Conservation (phyloP, 2,329 filamentous ascomycete genomes). For the Trichoderma cornu-damae region DNA sequence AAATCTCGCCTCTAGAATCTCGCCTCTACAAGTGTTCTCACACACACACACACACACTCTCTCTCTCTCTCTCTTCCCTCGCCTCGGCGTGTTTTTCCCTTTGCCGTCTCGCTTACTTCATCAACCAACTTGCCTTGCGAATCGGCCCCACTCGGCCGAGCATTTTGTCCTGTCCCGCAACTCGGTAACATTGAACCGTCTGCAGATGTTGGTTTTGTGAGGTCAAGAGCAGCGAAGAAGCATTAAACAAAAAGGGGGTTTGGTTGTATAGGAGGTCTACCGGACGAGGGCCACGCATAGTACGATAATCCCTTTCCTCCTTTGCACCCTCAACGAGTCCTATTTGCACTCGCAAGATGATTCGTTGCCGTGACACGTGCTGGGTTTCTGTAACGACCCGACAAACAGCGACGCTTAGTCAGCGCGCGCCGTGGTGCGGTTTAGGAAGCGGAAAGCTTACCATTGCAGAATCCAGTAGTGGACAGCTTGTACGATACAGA, state of each 20-base stretch:
- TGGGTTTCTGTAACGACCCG: neutral
- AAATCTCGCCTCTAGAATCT: no score
- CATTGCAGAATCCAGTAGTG: slow-evolving; percentile 15
- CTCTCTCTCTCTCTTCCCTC: no score
- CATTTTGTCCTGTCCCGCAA: neutral
- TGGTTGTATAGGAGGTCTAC: neutral
- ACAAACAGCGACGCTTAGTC: slow-evolving; percentile 3
- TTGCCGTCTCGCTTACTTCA: no score
- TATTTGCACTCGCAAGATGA: neutral
- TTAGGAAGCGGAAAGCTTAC: slow-evolving; percentile 5
- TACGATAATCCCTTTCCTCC: neutral
- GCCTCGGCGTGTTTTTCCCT: no score
- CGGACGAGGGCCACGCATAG: neutral
- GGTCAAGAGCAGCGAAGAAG: neutral
- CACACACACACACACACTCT: no score
- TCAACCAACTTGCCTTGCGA: no score
- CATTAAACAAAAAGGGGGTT: neutral
- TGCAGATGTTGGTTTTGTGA: neutral
- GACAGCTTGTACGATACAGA: slow-evolving; percentile 19
- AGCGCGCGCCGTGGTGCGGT: neutral
- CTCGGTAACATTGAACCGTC: neutral
- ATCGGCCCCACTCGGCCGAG: slow-evolving; percentile 4
- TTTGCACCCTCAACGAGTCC: neutral
- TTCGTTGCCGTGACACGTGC: neutral
- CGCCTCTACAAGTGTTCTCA: no score